Evolutionary conservation across 73 alveolate genomes (phyloP), one percentile per base, ranked within the genome.

Genomic region (Tetrahymena malaccensis): DNA sequence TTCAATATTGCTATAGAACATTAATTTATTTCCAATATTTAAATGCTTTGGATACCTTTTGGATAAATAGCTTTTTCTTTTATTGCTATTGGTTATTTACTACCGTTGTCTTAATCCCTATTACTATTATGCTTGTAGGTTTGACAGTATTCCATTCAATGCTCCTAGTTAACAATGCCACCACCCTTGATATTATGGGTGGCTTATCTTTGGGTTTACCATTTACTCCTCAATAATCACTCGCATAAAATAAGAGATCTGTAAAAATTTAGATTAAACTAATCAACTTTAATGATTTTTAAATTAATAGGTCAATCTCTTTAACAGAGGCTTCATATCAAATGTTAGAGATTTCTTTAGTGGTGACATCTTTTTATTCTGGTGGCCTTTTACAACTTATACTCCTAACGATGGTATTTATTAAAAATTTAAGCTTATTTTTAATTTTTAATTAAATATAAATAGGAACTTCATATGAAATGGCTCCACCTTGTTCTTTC

Each of bases 171-270:
- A 85, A 93, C n/a, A 95, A 95, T 85, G 83, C 70, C 55, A 95
- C 97, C 19, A 95, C 97, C 43, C 35, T 95, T 50, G 97, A 95
- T 33, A 35, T 40, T 85, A 95, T 95, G 97, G 89, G 89, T n/a
- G 89, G 89, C 17, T 70, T 70, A 70, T 70, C 89, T 70, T 70
- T 70, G 37, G 40, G 89, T n/a, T 25, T 70, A 21, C 89, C 89
- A 70, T 70, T 70, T 11, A 25, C 89, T 22, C 89, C 89, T 70
- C 89, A 70, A 70, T 12, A 70, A 70, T 27, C 34, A 70, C 89
- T 70, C 19, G 35, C 89, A 27, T 31, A n/a, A 4, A 70, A 95
- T 55, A 93, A 89, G 17, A 84, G 95, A 93, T 55, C 83, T 12
- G 55, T 70, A 44, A 43, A 37, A 11, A n/a, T 27, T 37, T 10